Evolutionary conservation across 345 rosid species (phyloP).

Genomic region (Aurinia saxatilis): DNA sequence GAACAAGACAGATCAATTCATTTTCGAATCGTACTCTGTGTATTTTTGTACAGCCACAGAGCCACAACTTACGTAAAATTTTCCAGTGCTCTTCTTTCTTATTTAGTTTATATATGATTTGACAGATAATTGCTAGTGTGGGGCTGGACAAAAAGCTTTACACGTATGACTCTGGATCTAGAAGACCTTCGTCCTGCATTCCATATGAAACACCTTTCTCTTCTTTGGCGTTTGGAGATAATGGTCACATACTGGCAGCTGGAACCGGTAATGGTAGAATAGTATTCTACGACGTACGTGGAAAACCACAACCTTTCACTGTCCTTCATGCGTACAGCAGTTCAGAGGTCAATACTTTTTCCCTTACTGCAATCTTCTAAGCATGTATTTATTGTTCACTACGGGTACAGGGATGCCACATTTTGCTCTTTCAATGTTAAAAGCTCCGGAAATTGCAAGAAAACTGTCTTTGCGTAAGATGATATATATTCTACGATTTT

Average conservation of each 20-base stretch:
- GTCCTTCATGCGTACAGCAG: slow-evolving; percentile 83
- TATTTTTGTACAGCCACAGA: neutral
- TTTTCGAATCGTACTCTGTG: neutral
- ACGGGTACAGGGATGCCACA: neutral
- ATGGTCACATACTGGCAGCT: slow-evolving; percentile 85
- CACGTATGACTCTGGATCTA: slow-evolving; percentile 80
- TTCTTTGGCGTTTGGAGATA: slow-evolving; percentile 89
- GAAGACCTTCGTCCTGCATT: slow-evolving; percentile 64
- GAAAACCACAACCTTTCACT: slow-evolving; percentile 79
- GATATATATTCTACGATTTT: slow-evolving; percentile 1
- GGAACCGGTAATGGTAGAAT: slow-evolving; percentile 91
- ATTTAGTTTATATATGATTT: neutral
- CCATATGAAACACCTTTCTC: slow-evolving; percentile 93
- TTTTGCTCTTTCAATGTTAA: neutral
- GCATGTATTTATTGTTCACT: neutral
- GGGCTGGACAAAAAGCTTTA: slow-evolving; percentile 96
- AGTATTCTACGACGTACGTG: slow-evolving; percentile 92
- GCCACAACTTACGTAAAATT: neutral
- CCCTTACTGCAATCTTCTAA: neutral
- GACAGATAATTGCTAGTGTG: slow-evolving; percentile 85
- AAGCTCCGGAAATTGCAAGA: neutral
- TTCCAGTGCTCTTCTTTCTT: neutral
- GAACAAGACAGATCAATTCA: neutral
- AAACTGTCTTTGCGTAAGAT: neutral
- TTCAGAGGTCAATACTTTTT: slow-evolving; percentile 64